Evolutionary conservation across 2,329 filamentous ascomycete genomes (phyloP), one percentile per base, ranked within the genome.

Genomic region (Ophiostoma novo-ulmi): DNA sequence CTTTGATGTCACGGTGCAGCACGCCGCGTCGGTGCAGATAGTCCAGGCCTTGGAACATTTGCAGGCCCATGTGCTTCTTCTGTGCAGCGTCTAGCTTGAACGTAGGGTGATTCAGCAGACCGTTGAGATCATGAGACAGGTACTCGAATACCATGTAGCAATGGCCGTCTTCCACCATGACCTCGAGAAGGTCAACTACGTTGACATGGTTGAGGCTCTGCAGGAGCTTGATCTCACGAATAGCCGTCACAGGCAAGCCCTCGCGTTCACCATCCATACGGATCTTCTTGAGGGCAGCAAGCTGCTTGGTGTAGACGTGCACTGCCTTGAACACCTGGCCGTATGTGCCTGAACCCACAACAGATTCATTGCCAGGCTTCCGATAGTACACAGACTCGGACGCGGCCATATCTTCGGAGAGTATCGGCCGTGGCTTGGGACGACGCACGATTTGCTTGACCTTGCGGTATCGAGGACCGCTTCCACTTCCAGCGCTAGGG

Each of bases 91-190:
- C 91, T 17, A 99, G 86, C 72, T 89, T 90, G 80, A 97, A 99
- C 0, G 90, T 91, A 0, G 95, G 95, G 77, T 99, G 95, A 76
- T 98, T 98, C 72, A 99, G 87, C 41, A 99, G 84, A 17, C 95
- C 95, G 2, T 95, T 99, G 72, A 99, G 83, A 79, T 99, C 95
- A 78, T 99, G 95, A 1, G 95, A 94, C 41, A 98, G 85, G 78
- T 99, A 99, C 79, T 99, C 95, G 74, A 99, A 99, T 3, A 99
- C 95, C 95, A 99, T 99, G 80, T 97, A 99, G 79, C 95, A 99
- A 80, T 98, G 94, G 75, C 98, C 98, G 78, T 91, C 92, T 81
- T 99, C 95, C 1, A 99, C 95, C 95, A 99, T 99, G 74, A 96
- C 92, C 80, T 97, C 93, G 74, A 91, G 88, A 22, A 97, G 82